Evolutionary conservation across 192 early-diverging fungal genomes (phyloP).

Genomic region (Linnemannia zychae): DNA sequence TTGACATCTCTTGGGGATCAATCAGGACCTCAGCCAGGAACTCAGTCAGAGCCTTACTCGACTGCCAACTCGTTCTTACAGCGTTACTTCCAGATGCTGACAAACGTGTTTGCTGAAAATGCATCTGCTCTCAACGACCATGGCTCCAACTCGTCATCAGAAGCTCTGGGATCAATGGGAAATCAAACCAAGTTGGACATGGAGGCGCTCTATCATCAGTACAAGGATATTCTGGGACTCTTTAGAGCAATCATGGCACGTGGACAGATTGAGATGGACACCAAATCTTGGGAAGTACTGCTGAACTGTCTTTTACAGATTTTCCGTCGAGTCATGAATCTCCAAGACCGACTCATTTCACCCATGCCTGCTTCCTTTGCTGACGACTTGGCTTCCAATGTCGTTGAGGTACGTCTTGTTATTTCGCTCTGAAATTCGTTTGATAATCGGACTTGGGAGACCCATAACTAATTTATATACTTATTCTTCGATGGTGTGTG

Average conservation of each 20-base stretch:
- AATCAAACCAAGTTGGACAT: conserved; percentile 60
- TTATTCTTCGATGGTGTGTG: neutral
- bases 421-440: neutral
- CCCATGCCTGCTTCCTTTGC: conserved; percentile 55
- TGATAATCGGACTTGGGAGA: neutral
- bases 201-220: conserved; percentile 65
- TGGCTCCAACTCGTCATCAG: conserved; percentile 54
- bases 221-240: conserved; percentile 77
- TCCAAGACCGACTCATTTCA: conserved; percentile 53
- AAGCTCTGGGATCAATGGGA: conserved; percentile 34
- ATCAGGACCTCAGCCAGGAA: conserved; percentile 7
- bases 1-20: conserved; percentile 21
- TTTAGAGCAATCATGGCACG: conserved; percentile 72
- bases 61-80: conserved; percentile 73
- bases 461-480: neutral
- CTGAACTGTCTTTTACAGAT: conserved; percentile 73
- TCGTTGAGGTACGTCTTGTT: conserved; percentile 69
- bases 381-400: conserved; percentile 73
- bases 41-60: conserved; percentile 44
- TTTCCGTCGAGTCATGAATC: conserved; percentile 68
- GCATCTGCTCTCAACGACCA: conserved; percentile 20
- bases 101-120: conserved; percentile 72
- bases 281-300: conserved; percentile 69
- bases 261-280: conserved; percentile 67
- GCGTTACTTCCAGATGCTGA: conserved; percentile 76